These are phyloP conservation scores for Echinochloa phyllopogon DNA, from an alignment of 176 grass and related monocot species.

Conservation along the genomic window DNA sequence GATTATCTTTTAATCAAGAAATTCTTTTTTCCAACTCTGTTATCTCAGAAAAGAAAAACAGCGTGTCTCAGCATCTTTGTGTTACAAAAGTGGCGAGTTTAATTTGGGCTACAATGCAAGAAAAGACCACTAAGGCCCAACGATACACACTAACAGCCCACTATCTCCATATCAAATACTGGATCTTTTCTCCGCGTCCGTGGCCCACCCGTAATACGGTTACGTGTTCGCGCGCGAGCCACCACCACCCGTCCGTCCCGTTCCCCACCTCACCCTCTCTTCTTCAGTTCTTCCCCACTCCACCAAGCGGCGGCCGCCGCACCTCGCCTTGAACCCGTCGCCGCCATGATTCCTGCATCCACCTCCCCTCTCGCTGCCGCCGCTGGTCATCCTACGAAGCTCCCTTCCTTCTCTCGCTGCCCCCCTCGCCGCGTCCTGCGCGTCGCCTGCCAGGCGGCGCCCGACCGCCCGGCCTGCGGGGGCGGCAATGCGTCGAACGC, in stretches of 20 bases:
- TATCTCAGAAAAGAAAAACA: too few relatives aligned
- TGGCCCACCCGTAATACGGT: too few relatives aligned
- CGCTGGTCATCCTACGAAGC: not conserved
- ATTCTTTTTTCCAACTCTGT: too few relatives aligned
- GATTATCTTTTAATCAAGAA: too few relatives aligned
- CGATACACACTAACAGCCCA: not conserved
- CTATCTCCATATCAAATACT: not conserved
- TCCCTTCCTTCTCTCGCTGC: not conserved
- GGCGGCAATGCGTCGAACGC: slow-evolving; percentile 48
- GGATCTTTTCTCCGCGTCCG: slow-evolving; percentile 7
- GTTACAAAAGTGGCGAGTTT: too few relatives aligned
- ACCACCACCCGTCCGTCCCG: slow-evolving; percentile 32
- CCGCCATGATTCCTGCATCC: slow-evolving; percentile 66
- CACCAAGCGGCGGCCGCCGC: not conserved
- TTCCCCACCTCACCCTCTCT: slow-evolving; percentile 30
- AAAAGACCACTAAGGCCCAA: not conserved
- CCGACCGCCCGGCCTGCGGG: slow-evolving; percentile 14
- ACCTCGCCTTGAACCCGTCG: slow-evolving; percentile 4
- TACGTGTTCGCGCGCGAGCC: slow-evolving; percentile 73
- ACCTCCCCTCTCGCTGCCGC: slow-evolving; percentile 49
- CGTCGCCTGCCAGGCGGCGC: slow-evolving; percentile 59
- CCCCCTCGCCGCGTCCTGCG: slow-evolving; percentile 18
- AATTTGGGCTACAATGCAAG: not conserved
- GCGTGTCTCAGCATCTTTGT: too few relatives aligned
- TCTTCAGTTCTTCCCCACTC: not conserved